These are phyloP conservation scores for Chrysoporthe cubensis DNA, from an alignment of 2,329 filamentous ascomycete genomes.

Conservation along the genomic window DNA sequence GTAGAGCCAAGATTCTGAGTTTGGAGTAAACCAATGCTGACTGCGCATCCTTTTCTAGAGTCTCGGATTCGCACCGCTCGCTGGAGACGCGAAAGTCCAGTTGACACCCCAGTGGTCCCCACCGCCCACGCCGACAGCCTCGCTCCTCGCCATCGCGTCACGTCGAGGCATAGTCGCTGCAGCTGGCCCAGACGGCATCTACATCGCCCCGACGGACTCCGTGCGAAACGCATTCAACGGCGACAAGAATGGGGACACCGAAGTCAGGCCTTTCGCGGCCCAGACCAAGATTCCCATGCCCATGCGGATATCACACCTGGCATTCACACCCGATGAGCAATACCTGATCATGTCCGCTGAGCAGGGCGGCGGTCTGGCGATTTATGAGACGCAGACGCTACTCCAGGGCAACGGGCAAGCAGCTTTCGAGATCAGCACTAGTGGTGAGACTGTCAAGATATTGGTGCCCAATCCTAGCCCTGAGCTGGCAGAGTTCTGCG, in stretches of 20 bases:
- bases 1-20: slow-evolving; percentile 48
- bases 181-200: slow-evolving; percentile 78
- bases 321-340: slow-evolving; percentile 88
- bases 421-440: slow-evolving; percentile 76
- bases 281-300: slow-evolving; percentile 74
- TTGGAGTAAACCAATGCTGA: slow-evolving; percentile 29
- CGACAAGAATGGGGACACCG: slow-evolving; percentile 61
- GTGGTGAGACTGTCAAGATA: slow-evolving; percentile 72
- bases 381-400: slow-evolving; percentile 77
- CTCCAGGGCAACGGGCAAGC: slow-evolving; percentile 68
- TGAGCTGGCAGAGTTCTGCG: slow-evolving; percentile 75
- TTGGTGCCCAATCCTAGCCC: slow-evolving; percentile 80
- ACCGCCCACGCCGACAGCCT: slow-evolving; percentile 76
- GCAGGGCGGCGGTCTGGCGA: slow-evolving; percentile 76
- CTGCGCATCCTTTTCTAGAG: slow-evolving; percentile 47
- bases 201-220: slow-evolving; percentile 76
- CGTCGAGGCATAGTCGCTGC: slow-evolving; percentile 82
- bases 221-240: slow-evolving; percentile 75
- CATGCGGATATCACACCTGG: slow-evolving; percentile 80
- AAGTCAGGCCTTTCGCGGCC: slow-evolving; percentile 72
- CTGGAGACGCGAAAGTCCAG: slow-evolving; percentile 81
- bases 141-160: slow-evolving; percentile 82
- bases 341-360: slow-evolving; percentile 84
- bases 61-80: slow-evolving; percentile 80
- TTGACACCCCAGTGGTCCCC: slow-evolving; percentile 79